Evolutionary conservation across 192 early-diverging fungal genomes (phyloP), one percentile per base, ranked within the genome.

Genomic region (Mortierella hygrophila): DNA sequence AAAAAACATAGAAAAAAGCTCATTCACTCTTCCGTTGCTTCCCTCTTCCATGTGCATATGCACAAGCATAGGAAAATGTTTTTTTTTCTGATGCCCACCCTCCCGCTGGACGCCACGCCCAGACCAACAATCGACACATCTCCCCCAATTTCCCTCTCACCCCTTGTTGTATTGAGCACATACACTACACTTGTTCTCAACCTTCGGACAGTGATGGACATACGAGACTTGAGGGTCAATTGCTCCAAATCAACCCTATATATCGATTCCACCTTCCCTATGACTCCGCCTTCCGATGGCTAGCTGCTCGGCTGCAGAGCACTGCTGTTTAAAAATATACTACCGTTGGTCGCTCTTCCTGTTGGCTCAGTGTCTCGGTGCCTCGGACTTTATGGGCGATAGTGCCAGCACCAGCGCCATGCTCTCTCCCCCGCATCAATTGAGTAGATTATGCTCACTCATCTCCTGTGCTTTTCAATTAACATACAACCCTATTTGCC

Each of bases 311-410:
- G 13, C 60, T 65, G 26, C 26, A 35, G 60, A 65, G 60, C 29
- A 65, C 60, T 65, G 60, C 29, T 29, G n/a, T 65, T 65, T 65
- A 65, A 65, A 65, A 65, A 65, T 65, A 65, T 65, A 65, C 32
- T 65, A 16, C 60, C 26, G 26, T 65, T 65, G 60, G 10, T 65
- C 10, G 60, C 60, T 32, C 20, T 9, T 26, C 23, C 55, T 57
- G n/a, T 29, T 32, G 60, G 60, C 29, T 35, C 60, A 65, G 0
- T 65, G 60, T 35, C 60, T 65, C 29, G 60, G 60, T 26, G 2
- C 29, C 29, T 65, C 26, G 13, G 57, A 0, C n/a, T 35, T 32
- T 3, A 32, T 32, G 60, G 29, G 11, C 29, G 26, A 65, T 29
- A 32, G 29, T 65, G 29, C 10, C 29, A 29, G 29, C 10, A 29